These are phyloP conservation scores for Tritrichomonas foetus DNA, from an alignment of 208 protist genomes.

Conservation along the genomic window DNA sequence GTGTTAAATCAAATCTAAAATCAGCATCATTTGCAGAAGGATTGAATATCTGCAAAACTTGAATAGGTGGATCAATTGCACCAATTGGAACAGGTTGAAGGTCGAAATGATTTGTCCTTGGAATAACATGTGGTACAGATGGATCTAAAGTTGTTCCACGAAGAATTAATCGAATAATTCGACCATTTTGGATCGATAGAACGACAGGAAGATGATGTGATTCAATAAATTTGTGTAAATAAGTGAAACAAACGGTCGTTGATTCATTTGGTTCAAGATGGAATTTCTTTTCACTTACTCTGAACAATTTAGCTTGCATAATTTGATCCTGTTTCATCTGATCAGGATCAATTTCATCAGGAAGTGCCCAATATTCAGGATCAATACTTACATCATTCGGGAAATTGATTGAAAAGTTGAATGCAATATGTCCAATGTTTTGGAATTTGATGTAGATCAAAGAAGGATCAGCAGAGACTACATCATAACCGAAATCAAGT, in stretches of 20 bases:
- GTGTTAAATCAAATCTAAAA: background rate
- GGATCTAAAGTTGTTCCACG: background rate
- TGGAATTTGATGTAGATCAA: background rate
- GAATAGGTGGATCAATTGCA: background rate
- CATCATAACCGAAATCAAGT: background rate
- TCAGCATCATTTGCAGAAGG: background rate
- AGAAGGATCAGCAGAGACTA: background rate
- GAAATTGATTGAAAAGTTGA: slow-evolving; percentile 31
- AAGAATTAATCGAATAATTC: background rate
- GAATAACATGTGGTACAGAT: background rate
- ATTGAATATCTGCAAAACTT: background rate
- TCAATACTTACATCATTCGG: slow-evolving; percentile 7
- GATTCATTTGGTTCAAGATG: background rate
- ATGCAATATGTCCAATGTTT: slow-evolving; percentile 35
- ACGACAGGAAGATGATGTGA: background rate
- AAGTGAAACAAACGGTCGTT: background rate
- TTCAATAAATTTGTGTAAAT: slow-evolving; percentile 33
- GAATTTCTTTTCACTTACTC: background rate
- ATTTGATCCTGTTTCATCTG: slow-evolving; percentile 11
- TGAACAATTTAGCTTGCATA: slow-evolving; percentile 19
- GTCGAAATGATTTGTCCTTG: background rate
- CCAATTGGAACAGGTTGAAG: background rate
- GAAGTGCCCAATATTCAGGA: slow-evolving; percentile 23
- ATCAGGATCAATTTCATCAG: slow-evolving; percentile 18
- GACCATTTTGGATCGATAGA: background rate